These are phyloP conservation scores for Arthrobotrys pseudoclavata DNA, from an alignment of 2,329 filamentous ascomycete genomes.

Conservation along the genomic window DNA sequence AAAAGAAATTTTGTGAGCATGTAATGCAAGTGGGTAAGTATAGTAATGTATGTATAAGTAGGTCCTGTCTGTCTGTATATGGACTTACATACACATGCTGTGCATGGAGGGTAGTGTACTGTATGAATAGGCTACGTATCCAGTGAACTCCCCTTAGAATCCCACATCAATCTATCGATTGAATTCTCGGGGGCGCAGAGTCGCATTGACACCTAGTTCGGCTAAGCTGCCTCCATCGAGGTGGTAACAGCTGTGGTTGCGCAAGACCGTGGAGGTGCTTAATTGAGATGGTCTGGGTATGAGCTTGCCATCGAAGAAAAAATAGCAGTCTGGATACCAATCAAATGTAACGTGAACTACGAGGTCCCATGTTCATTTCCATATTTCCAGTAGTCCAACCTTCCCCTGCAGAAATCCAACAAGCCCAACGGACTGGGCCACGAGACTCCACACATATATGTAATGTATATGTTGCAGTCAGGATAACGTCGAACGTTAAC, in stretches of 20 bases:
- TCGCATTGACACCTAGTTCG: constrained; percentile 53
- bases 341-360: constrained; percentile 24
- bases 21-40: constrained; percentile 2
- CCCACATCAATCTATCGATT: neutral
- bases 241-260: constrained; percentile 35
- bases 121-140: constrained; percentile 20
- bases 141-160: constrained; percentile 9
- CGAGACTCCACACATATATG: constrained; percentile 12
- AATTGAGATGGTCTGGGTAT: too few relatives aligned
- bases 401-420: constrained; percentile 53
- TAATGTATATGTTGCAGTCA: neutral
- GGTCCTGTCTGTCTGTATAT: neutral
- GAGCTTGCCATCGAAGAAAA: too few relatives aligned
- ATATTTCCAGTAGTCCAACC: constrained; percentile 11
- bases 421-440: constrained; percentile 31
- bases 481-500: too few relatives aligned
- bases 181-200: constrained; percentile 14
- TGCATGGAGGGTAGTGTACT: neutral
- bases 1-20: neutral
- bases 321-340: too few relatives aligned
- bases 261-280: constrained; percentile 30
- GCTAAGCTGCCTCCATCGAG: constrained; percentile 44
- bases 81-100: neutral
- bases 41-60: constrained; percentile 3
- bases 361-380: too few relatives aligned